Base-by-base conservation (phyloP, 495 filamentous ascomycete species). In the Xylaria longipes region DNA sequence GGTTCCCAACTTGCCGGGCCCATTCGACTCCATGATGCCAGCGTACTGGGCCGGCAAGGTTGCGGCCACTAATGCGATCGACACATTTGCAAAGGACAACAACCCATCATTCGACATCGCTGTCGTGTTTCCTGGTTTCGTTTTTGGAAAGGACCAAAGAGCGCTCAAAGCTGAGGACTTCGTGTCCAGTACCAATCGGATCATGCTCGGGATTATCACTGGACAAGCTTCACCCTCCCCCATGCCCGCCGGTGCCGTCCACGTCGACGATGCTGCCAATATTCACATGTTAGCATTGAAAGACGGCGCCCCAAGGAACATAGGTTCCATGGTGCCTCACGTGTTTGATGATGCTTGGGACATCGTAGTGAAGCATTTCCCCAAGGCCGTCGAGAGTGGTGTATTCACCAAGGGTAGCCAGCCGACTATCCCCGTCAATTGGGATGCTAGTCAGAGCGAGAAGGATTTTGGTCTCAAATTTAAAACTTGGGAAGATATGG, bases 401-500 rank as follows among this genome's bases (percentile, higher is more conserved):
- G 70, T 71, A 57, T 62, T 74, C 33, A 74, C 73, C 17, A 78
- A 62, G 17, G 73, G 74, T 2, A 69, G 56, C 8, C 50, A 70
- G 31, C 25, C 62, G 8, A 72, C 57, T 5, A 20, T 77, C 62
- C 20, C 73, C 74, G 52, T 58, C 35, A 11, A 77, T 73, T 72
- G 84, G 37, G 83, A 85, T 74, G 74, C 79, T 6, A 77, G 72
- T 22, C 68, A 80, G 14, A 83, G 80, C 11, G 82, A 85, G 70
- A 75, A 76, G 48, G 60, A 76, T 25, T 82, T 89, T 68, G 84
- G 82, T 0, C 78, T 84, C 71, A 74, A 78, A 63, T 79, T 85
- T 65, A 72, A 67, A 43, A 73, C 71, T 11, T 86, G 84, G 70
- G 81, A 86, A 72, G 81, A 82, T 48, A 84, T 83, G 41, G 79